Evolutionary conservation across 768 basidiomycete genomes (phyloP).

Genomic region (Podaxis carcinomalis): DNA sequence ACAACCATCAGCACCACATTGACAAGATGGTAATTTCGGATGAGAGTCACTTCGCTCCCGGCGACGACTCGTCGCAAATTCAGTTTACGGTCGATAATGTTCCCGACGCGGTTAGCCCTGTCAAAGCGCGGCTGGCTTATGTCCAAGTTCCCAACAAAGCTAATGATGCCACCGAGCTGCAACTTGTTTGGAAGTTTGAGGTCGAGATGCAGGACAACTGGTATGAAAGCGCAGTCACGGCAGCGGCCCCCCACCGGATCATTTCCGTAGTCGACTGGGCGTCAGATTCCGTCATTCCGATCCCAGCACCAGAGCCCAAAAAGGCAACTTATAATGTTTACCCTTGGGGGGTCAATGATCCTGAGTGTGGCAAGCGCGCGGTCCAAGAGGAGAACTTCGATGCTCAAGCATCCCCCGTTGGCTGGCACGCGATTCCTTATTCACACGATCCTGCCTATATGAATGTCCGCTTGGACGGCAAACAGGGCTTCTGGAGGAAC

Average conservation of each 20-base stretch:
- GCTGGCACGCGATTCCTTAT: constrained; percentile 87
- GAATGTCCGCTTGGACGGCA: constrained; percentile 19
- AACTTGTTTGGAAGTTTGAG: constrained; percentile 89
- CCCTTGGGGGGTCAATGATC: constrained; percentile 84
- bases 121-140: constrained; percentile 77
- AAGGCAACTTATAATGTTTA: constrained; percentile 68
- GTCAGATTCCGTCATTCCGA: constrained; percentile 62
- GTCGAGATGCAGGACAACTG: constrained; percentile 94
- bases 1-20: constrained; percentile 46
- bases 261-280: constrained; percentile 95
- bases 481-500: constrained; percentile 45
- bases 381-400: constrained; percentile 69
- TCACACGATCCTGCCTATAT: constrained; percentile 56
- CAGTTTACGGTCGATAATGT: constrained; percentile 52
- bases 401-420: constrained; percentile 72
- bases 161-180: constrained; percentile 53
- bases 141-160: constrained; percentile 71
- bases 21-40: constrained; percentile 42
- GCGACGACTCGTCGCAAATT: constrained; percentile 27
- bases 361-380: constrained; percentile 58
- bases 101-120: constrained; percentile 75
- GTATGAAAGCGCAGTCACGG: constrained; percentile 89
- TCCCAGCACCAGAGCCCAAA: constrained; percentile 23
- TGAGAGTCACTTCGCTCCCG: constrained; percentile 42
- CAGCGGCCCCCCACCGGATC: constrained; percentile 68